These are phyloP conservation scores for Aspergillus tanneri DNA, from an alignment of 2,329 filamentous ascomycete species.

Conservation along the genomic window DNA sequence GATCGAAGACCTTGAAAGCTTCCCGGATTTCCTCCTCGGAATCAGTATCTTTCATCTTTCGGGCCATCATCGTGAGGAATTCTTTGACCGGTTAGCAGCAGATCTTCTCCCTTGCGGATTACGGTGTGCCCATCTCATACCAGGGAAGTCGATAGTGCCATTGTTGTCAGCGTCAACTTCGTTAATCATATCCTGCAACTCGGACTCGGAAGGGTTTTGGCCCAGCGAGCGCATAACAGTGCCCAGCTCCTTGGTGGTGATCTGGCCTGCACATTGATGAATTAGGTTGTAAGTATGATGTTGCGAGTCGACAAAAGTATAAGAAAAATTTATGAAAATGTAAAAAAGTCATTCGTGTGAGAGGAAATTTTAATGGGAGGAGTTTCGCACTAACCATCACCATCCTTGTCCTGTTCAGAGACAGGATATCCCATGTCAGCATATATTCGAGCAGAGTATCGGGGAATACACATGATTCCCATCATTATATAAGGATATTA, in stretches of 20 bases:
- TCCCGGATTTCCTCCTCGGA: constrained; percentile 89
- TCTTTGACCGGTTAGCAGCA: constrained; percentile 52
- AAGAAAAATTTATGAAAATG: not conserved
- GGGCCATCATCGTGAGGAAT: constrained; percentile 90
- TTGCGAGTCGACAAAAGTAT: not conserved
- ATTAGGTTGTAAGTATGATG: constrained; percentile 13
- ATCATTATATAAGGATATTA: not conserved
- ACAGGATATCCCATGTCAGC: constrained; percentile 22
- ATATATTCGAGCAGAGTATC: constrained; percentile 4
- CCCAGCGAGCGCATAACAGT: constrained; percentile 89
- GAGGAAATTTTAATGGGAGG: not conserved
- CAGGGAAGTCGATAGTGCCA: constrained; percentile 86
- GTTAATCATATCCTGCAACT: constrained; percentile 92
- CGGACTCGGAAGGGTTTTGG: constrained; percentile 86
- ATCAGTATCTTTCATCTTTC: constrained; percentile 92
- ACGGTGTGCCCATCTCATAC: constrained; percentile 50
- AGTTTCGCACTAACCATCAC: constrained; percentile 70
- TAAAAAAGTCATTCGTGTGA: constrained; percentile 5
- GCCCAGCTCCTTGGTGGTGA: constrained; percentile 86
- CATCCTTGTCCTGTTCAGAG: constrained; percentile 73
- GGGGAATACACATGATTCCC: not conserved
- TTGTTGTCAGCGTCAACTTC: constrained; percentile 92
- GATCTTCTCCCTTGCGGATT: not conserved
- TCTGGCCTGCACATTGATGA: constrained; percentile 64
- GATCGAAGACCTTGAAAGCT: constrained; percentile 87